Evolutionary conservation across 768 basidiomycete species (phyloP).

Genomic region (Podaxis mareebaensis): DNA sequence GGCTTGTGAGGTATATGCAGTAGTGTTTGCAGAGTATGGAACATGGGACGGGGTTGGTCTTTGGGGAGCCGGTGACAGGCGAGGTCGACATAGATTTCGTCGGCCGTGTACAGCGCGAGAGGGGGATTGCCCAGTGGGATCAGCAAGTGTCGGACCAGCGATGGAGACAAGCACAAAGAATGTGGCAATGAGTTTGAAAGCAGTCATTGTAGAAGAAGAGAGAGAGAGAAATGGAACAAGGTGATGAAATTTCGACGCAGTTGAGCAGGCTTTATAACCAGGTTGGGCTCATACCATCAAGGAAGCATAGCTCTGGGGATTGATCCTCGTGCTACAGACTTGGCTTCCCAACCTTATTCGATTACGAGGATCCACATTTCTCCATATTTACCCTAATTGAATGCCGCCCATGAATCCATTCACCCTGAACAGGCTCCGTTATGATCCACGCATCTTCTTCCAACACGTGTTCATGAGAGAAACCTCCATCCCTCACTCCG

Average conservation of each 20-base stretch:
- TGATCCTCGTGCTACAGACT: conserved; percentile 8
- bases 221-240: not conserved
- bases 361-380: conserved; percentile 11
- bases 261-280: conserved; percentile 9
- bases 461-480: conserved; percentile 4
- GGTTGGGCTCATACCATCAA: not conserved
- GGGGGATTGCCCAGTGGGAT: conserved; percentile 17
- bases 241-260: conserved; percentile 9
- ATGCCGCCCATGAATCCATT: not conserved
- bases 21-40: not conserved
- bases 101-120: not conserved
- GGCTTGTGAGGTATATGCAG: not conserved
- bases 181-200: conserved; percentile 15
- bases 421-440: not conserved
- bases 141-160: conserved; percentile 21
- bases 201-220: conserved; percentile 18
- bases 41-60: not conserved
- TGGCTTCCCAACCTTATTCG: conserved; percentile 9
- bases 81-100: conserved; percentile 23
- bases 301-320: conserved; percentile 2
- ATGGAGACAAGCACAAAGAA: conserved; percentile 21
- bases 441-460: conserved; percentile 2
- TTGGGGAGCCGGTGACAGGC: conserved; percentile 11
- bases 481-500: not conserved
- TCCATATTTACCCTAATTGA: conserved; percentile 2